These are phyloP conservation scores for Kluyveromyces nonfermentans DNA, from an alignment of 805 yeast genomes.

Conservation along the genomic window DNA sequence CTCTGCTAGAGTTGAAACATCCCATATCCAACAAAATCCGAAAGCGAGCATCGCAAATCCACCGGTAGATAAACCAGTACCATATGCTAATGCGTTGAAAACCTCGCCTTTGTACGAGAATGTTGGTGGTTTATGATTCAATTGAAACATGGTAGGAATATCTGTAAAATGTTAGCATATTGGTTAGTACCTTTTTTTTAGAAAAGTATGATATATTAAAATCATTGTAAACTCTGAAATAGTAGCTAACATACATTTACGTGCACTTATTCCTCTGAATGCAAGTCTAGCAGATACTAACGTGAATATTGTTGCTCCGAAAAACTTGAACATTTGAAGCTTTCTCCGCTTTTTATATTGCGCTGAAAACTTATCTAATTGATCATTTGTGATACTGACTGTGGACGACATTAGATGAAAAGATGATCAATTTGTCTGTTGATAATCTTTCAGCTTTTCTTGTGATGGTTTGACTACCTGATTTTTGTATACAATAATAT, in stretches of 20 bases:
- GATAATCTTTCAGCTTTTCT: background rate
- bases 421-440: background rate
- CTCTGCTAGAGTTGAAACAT: slow-evolving; percentile 58
- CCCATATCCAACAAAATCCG: slow-evolving; percentile 74
- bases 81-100: slow-evolving; percentile 72
- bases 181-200: no score
- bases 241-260: slow-evolving; percentile 43
- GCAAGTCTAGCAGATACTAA: slow-evolving; percentile 66
- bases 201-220: no score
- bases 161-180: slow-evolving; percentile 30
- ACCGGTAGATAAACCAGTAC: slow-evolving; percentile 64
- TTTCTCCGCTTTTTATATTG: slow-evolving; percentile 55
- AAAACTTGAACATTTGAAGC: slow-evolving; percentile 61
- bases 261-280: slow-evolving; percentile 58
- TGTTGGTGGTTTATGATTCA: slow-evolving; percentile 80
- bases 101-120: slow-evolving; percentile 78
- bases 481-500: background rate
- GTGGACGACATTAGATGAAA: background rate
- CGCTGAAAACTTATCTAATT: slow-evolving; percentile 6
- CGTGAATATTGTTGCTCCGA: slow-evolving; percentile 64
- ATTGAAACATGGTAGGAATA: slow-evolving; percentile 68
- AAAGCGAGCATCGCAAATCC: slow-evolving; percentile 63
- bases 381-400: background rate
- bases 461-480: background rate
- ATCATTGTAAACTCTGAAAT: background rate